Evolutionary conservation across 1,284 basidiomycete species (phyloP), one percentile per base, ranked within the genome.

Genomic region (Microbotryum scabiosae): DNA sequence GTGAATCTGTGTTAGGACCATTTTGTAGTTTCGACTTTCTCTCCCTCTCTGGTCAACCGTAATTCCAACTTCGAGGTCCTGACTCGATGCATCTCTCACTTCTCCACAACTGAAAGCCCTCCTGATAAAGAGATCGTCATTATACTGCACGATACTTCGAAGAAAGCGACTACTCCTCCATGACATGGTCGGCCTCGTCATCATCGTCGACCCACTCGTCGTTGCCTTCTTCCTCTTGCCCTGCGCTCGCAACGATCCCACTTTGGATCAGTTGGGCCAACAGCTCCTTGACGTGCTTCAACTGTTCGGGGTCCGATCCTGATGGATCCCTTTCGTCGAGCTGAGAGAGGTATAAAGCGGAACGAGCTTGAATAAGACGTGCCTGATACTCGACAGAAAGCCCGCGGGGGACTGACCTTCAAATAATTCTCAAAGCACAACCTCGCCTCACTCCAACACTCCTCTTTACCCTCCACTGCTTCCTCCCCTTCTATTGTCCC

Each of bases 401-500:
- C 12, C 47, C 6, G 57, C 20, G 54, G n/a, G 26, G 57, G 23
- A 78, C 82, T 64, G 66, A 90, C 88, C 73, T 80, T 81, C 75
- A 83, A 82, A 75, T 88, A 91, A 18, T 86, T 89, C 69, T 90
- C 85, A 61, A 94, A 76, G 72, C 86, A 88, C 72, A 91, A 84
- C 67, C 87, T 79, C 0, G 87, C 78, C 73, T 93, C 90, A 62
- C 82, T 82, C 36, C 84, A 87, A 61, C 92, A 84, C 66, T 93
- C 90, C 71, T 85, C 81, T 48, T 69, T 71, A 5, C 83, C 75
- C 47, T 79, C 81, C 18, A 78, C 79, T n/a, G 80, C 82, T 36
- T 75, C 79, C 64, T 84, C 82, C 62, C 48, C 64, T 47, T 57
- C 60, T 32, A 41, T 57, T 56, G 61, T 62, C 81, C 79, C 20